Conservation (phyloP, 352 stramenopile genomes). For the Globisporangium viniferum region DNA sequence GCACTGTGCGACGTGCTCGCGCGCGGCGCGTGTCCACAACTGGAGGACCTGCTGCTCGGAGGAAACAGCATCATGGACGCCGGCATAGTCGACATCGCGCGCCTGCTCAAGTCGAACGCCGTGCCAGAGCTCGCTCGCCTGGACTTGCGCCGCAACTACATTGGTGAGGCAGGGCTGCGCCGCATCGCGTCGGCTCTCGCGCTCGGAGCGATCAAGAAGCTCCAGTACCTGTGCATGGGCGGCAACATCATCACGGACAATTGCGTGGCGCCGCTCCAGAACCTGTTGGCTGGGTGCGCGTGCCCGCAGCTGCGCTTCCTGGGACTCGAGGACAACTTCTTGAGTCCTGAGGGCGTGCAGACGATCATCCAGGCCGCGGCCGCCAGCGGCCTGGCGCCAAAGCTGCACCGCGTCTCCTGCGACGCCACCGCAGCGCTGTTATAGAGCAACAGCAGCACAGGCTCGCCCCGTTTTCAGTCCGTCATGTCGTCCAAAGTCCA, state of each 20-base stretch:
- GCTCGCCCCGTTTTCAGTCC: background rate
- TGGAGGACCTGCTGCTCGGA: constrained; percentile 57
- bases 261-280: constrained; percentile 48
- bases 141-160: constrained; percentile 70
- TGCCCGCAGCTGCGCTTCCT: constrained; percentile 65
- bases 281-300: constrained; percentile 27
- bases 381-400: constrained; percentile 37
- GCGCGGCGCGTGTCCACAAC: constrained; percentile 40
- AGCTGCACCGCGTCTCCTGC: constrained; percentile 47
- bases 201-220: constrained; percentile 21
- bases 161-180: constrained; percentile 55
- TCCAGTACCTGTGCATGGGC: constrained; percentile 74
- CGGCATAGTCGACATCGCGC: constrained; percentile 43
- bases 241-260: constrained; percentile 84
- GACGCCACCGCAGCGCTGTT: constrained; percentile 20
- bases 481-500: background rate
- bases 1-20: constrained; percentile 40
- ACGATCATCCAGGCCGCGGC: constrained; percentile 57
- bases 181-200: constrained; percentile 36
- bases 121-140: constrained; percentile 41
- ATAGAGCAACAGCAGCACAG: background rate
- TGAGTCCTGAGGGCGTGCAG: constrained; percentile 59
- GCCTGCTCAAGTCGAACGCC: constrained; percentile 32
- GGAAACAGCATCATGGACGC: constrained; percentile 68
- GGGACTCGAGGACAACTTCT: constrained; percentile 79